Base-by-base conservation (phyloP, 2,329 filamentous ascomycete genomes). In the Colletotrichum costaricense region DNA sequence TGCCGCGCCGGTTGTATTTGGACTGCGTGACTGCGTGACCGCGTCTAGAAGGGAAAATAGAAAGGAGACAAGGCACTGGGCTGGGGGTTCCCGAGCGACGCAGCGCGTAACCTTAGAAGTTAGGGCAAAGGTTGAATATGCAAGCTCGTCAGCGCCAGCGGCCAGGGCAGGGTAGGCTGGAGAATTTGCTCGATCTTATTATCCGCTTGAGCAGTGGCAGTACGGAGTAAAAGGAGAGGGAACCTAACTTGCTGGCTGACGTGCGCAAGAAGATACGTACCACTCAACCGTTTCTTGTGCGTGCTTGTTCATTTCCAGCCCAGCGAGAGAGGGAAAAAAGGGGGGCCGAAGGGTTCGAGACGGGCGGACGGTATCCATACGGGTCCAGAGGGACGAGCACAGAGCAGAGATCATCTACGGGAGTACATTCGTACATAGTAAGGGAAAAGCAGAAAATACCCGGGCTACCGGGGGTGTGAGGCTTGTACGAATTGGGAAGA, bases 401-500 rank as follows among this genome's bases (percentile, higher is more conserved):
- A 59, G 59, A 63, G 22, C 22, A 56, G 26, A 56, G 26, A 26
- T 24, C 11, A 35, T 35, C 11, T 8, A 35, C 30, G 30, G 30
- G 30, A 33, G 30, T 3, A 33, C 26, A 26, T 26, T 26, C 26
- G 9, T 33, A 33, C 30, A 33, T 33, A 35, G 33, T 35, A 56
- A 56, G 26, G 26, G 22, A 63, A 52, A 69, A 59, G 46, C 54
- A 64, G 57, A 71, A 73, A 73, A 65, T 58, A 62, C 56, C 71
- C 71, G 71, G 69, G 52, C 69, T 73, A 55, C 70, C 66, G 59
- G 66, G 59, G 69, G 63, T 14, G 62, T 55, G 62, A 49, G 60
- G 68, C 71, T 72, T 49, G 68, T 66, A 38, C 71, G 30, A n/a
- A 52, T 67, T 67, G 67, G 67, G 71, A 71, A 71, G 67, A 38